A percentile compares a stretch with the other conserved stretches of the same genome.
phyloP scores from a whole-genome alignment of 2,329 filamentous ascomycete species.

The Cytospora piceicola region DNA sequence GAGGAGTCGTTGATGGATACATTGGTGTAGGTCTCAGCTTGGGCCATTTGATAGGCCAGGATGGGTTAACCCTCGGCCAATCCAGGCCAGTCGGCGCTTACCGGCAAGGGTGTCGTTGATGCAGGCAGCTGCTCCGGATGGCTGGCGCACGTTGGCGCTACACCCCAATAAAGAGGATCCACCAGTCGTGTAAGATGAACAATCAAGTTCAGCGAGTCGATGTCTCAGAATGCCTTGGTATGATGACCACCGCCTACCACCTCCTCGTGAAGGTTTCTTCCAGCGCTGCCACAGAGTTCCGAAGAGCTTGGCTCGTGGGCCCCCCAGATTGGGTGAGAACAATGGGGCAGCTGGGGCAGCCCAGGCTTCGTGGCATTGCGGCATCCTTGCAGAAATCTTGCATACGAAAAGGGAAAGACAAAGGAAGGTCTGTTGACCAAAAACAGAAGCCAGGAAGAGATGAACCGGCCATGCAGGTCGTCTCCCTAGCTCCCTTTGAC shows the following conservation, averaged over 20 bases:
- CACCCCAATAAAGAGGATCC: slow-evolving; percentile 45
- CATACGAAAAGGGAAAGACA: slow-evolving; percentile 6
- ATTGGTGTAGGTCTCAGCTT: slow-evolving; percentile 37
- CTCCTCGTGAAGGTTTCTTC: slow-evolving; percentile 25
- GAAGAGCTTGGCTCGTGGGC: slow-evolving; percentile 49
- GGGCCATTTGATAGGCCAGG: slow-evolving; percentile 49
- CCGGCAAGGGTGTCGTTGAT: slow-evolving; percentile 45
- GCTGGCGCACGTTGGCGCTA: slow-evolving; percentile 51
- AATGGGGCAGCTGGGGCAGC: slow-evolving; percentile 26
- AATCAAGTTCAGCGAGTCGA: slow-evolving; percentile 48
- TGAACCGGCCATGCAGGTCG: slow-evolving; percentile 20
- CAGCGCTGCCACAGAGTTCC: slow-evolving; percentile 46
- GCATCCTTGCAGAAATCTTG: slow-evolving; percentile 6
- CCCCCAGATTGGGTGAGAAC: slow-evolving; percentile 42
- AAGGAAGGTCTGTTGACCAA: slow-evolving; percentile 14
- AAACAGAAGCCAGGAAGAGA: slow-evolving; percentile 17
- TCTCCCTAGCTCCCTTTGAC: slow-evolving; percentile 12
- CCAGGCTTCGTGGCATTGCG: slow-evolving; percentile 22
- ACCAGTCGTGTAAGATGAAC: slow-evolving; percentile 48
- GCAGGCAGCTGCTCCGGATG: slow-evolving; percentile 42
- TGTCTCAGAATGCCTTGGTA: slow-evolving; percentile 53
- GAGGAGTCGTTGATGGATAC: slow-evolving; percentile 39
- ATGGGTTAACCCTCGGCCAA: slow-evolving; percentile 45
- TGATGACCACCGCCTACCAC: slow-evolving; percentile 32
- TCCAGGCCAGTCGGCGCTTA: slow-evolving; percentile 57